Evolutionary conservation across 192 early-diverging fungal species (phyloP).

Genomic region (Linnemannia hyalina): DNA sequence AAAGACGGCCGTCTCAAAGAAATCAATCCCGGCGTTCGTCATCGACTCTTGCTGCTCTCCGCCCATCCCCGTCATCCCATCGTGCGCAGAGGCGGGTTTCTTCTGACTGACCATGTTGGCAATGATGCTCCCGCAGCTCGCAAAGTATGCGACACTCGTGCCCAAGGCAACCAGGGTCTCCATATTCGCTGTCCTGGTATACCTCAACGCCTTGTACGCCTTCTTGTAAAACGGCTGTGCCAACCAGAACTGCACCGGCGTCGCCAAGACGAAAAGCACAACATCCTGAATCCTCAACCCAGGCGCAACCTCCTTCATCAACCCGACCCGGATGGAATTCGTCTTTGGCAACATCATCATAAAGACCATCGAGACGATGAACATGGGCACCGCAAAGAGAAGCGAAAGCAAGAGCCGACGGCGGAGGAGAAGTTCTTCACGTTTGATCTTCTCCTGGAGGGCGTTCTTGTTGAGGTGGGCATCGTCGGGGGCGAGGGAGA

Average conservation of each 20-base stretch:
- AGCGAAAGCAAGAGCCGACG: constrained; percentile 64
- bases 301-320: constrained; percentile 65
- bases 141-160: constrained; percentile 79
- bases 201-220: constrained; percentile 71
- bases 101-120: constrained; percentile 55
- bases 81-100: constrained; percentile 14
- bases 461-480: constrained; percentile 46
- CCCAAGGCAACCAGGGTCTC: constrained; percentile 83
- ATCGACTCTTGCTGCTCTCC: neutral
- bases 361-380: constrained; percentile 80
- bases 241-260: constrained; percentile 81
- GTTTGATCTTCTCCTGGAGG: constrained; percentile 62
- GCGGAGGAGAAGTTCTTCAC: constrained; percentile 50
- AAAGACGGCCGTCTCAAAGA: constrained; percentile 85
- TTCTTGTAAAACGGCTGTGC: constrained; percentile 78
- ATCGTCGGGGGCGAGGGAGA: constrained; percentile 54
- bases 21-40: constrained; percentile 56
- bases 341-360: constrained; percentile 72
- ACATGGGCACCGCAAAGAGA: constrained; percentile 75
- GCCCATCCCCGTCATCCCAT: constrained; percentile 15
- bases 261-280: constrained; percentile 69
- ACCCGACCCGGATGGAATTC: constrained; percentile 55
- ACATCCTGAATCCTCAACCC: constrained; percentile 70
- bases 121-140: constrained; percentile 68
- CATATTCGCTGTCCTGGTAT: constrained; percentile 80